These are phyloP conservation scores for Dactylellina haptotyla DNA, from an alignment of 2,329 filamentous ascomycete genomes.

Conservation along the genomic window DNA sequence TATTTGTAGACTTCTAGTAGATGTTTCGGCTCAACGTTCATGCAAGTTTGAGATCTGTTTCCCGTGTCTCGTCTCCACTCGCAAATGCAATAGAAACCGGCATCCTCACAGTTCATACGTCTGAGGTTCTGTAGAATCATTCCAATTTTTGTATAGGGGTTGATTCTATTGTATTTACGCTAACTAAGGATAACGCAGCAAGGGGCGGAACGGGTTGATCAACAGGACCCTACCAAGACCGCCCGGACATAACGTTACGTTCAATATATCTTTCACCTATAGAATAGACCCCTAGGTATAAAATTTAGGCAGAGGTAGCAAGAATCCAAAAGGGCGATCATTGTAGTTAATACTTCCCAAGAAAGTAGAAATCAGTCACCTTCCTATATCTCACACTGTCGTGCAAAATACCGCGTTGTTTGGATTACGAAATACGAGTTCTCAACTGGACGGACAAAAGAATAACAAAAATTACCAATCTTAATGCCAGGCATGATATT, in stretches of 20 bases:
- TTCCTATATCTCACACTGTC: not conserved
- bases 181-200: too few relatives aligned
- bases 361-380: not conserved
- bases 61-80: not conserved
- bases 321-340: not conserved
- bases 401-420: too few relatives aligned
- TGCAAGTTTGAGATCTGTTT: not conserved
- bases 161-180: too few relatives aligned
- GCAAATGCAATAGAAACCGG: too few relatives aligned
- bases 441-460: not conserved
- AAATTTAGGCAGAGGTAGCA: not conserved
- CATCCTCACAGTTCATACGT: too few relatives aligned
- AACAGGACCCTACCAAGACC: not conserved
- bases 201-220: not conserved
- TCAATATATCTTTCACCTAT: too few relatives aligned
- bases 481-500: not conserved
- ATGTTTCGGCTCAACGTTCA: not conserved
- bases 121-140: too few relatives aligned
- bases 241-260: too few relatives aligned
- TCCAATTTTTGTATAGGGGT: too few relatives aligned
- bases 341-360: not conserved
- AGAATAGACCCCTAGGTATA: too few relatives aligned
- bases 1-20: not conserved
- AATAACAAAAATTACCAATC: not conserved
- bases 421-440: too few relatives aligned